Evolutionary conservation across 805 yeast genomes (phyloP).

Genomic region (Metschnikowia cubensis): DNA sequence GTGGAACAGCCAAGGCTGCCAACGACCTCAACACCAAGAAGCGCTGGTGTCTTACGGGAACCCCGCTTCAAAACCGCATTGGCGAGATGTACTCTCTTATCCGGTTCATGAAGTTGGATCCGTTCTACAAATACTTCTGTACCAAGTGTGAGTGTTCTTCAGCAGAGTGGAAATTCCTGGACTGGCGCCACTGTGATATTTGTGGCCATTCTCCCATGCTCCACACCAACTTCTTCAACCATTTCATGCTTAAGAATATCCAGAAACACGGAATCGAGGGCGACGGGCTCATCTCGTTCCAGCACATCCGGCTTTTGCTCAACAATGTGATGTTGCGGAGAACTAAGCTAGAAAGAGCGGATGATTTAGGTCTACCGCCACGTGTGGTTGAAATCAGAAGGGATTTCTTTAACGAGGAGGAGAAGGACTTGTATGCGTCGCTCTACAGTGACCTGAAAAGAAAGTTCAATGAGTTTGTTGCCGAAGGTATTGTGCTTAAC

Average conservation of each 20-base stretch:
- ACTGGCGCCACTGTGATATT: conserved; percentile 74
- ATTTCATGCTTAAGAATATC: conserved; percentile 90
- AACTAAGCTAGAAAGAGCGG: conserved; percentile 94
- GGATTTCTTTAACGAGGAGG: conserved; percentile 90
- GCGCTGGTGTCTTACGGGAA: conserved; percentile 91
- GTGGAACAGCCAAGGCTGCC: conserved; percentile 92
- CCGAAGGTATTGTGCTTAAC: conserved; percentile 93
- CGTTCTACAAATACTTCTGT: conserved; percentile 87
- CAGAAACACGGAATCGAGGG: conserved; percentile 81
- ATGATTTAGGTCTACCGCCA: conserved; percentile 96
- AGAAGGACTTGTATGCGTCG: conserved; percentile 85
- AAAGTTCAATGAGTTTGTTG: conserved; percentile 86
- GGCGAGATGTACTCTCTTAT: conserved; percentile 95
- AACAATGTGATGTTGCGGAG: conserved; percentile 86
- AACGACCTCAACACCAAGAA: conserved; percentile 66
- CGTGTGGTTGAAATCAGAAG: conserved; percentile 84
- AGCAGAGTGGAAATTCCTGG: conserved; percentile 78
- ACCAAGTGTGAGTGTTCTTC: conserved; percentile 87
- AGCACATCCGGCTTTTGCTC: conserved; percentile 67
- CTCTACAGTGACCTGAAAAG: conserved; percentile 83
- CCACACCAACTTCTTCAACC: conserved; percentile 93
- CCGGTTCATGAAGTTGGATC: conserved; percentile 76
- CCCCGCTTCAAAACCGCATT: conserved; percentile 93
- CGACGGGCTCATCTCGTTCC: conserved; percentile 75
- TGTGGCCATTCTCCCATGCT: conserved; percentile 95